Conservation (phyloP, 208 protist species). For the Trypanosoma scelopori region DNA sequence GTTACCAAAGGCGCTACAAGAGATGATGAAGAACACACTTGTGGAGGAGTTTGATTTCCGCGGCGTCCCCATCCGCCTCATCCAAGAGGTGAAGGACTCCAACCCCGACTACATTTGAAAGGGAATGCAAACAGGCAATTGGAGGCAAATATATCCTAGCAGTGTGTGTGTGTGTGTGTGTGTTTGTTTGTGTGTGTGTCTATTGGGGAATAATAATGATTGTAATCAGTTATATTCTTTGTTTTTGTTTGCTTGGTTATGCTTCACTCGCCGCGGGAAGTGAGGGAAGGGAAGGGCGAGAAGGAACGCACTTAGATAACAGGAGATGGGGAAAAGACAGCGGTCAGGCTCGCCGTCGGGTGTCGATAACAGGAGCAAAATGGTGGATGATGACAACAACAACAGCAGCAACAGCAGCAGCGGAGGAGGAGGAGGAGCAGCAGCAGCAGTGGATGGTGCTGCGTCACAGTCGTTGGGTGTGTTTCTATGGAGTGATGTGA, state of each 20-base stretch:
- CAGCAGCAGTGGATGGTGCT: background rate
- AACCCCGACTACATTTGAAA: slow-evolving; percentile 90
- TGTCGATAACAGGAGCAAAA: background rate
- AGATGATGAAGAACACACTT: slow-evolving; percentile 92
- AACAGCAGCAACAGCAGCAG: slow-evolving; percentile 2
- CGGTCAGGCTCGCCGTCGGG: slow-evolving; percentile 5
- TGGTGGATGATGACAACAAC: background rate
- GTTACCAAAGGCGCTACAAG: slow-evolving; percentile 73
- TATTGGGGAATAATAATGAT: no score
- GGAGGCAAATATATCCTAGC: slow-evolving; percentile 2
- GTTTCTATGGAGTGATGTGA: slow-evolving; percentile 74
- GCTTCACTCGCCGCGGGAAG: background rate
- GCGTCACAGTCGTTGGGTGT: slow-evolving; percentile 37
- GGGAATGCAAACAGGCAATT: background rate
- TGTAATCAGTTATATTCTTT: background rate
- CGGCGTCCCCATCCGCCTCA: slow-evolving; percentile 84
- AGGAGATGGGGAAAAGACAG: slow-evolving; percentile 22
- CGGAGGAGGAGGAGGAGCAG: no score
- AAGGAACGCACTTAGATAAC: no score
- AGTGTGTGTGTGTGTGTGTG: slow-evolving; percentile 9
- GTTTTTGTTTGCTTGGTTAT: background rate
- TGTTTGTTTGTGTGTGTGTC: background rate
- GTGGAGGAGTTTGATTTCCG: slow-evolving; percentile 91
- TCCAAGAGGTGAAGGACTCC: slow-evolving; percentile 89
- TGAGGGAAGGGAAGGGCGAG: background rate